Evolutionary conservation across 164 flowering plant species (phyloP).

Genomic region (Akebia trifoliata): DNA sequence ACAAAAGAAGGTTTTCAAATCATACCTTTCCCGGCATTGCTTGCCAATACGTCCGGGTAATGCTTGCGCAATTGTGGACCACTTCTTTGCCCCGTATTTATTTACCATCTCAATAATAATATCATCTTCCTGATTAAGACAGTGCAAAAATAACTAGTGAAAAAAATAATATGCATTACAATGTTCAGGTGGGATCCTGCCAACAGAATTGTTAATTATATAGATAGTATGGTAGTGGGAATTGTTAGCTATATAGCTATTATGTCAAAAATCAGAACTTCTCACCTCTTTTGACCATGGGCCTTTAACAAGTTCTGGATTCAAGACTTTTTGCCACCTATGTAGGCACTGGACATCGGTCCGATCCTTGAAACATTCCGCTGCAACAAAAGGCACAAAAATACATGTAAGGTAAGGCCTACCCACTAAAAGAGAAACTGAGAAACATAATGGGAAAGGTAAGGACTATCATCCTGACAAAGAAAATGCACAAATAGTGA

Average conservation of each 20-base stretch:
- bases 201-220: not conserved
- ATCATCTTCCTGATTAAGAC: constrained; percentile 42
- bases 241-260: too few relatives aligned
- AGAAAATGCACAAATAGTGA: too few relatives aligned
- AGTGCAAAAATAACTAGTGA: not conserved
- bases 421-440: not conserved
- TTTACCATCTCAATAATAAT: constrained; percentile 37
- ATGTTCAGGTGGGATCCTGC: not conserved
- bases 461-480: too few relatives aligned
- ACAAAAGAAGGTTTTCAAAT: not conserved
- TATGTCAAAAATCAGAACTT: not conserved
- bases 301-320: constrained; percentile 55
- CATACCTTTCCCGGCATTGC: constrained; percentile 57
- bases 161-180: not conserved
- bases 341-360: constrained; percentile 56
- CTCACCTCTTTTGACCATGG: constrained; percentile 56
- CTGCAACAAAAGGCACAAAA: constrained; percentile 29
- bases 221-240: too few relatives aligned
- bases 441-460: not conserved
- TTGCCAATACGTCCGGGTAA: constrained; percentile 58
- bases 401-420: not conserved
- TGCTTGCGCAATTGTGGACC: constrained; percentile 49
- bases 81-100: constrained; percentile 38
- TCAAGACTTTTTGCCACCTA: constrained; percentile 55
- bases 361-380: constrained; percentile 55